Evolutionary conservation across 1,284 basidiomycete species (phyloP).

Genomic region (Trichosporon sp.): DNA sequence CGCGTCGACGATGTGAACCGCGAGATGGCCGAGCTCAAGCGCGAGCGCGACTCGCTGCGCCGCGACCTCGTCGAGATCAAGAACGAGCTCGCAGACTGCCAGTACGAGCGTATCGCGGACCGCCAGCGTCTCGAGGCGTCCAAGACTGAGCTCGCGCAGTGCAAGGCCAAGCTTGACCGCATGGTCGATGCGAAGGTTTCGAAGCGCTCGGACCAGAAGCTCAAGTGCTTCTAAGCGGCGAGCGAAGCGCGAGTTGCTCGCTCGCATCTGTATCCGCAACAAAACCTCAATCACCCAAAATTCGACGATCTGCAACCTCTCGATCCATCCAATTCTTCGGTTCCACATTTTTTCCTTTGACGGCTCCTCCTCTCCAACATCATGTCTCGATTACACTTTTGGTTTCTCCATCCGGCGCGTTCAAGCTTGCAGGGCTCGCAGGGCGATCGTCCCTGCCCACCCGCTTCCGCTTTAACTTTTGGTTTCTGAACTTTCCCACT

Average conservation of each 20-base stretch:
- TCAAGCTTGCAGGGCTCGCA: neutral
- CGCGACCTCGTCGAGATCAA: slow-evolving; percentile 23
- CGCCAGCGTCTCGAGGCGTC: slow-evolving; percentile 34
- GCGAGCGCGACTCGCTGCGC: slow-evolving; percentile 30
- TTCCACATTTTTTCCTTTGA: neutral
- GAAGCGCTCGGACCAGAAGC: slow-evolving; percentile 33
- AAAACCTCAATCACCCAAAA: neutral
- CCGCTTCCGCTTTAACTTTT: neutral
- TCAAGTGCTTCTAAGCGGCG: slow-evolving; percentile 32
- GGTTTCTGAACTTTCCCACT: neutral
- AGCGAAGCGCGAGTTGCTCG: no score
- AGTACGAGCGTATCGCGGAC: slow-evolving; percentile 34
- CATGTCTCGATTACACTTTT: neutral
- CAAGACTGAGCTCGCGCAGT: slow-evolving; percentile 31
- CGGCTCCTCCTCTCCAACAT: neutral
- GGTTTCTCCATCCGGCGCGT: neutral
- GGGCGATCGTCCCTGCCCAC: neutral
- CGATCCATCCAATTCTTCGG: slow-evolving; percentile 4
- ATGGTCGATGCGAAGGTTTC: slow-evolving; percentile 39
- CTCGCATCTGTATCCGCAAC: no score
- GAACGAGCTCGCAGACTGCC: slow-evolving; percentile 27
- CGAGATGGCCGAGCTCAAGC: slow-evolving; percentile 25
- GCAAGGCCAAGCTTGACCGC: slow-evolving; percentile 38
- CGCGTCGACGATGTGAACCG: slow-evolving; percentile 29
- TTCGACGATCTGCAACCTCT: neutral